Percentiles rank a stretch among this genome's conserved stretches.
Evolutionary conservation across 1,284 basidiomycete species (phyloP).

Genomic region (Coniferiporia weirii): DNA sequence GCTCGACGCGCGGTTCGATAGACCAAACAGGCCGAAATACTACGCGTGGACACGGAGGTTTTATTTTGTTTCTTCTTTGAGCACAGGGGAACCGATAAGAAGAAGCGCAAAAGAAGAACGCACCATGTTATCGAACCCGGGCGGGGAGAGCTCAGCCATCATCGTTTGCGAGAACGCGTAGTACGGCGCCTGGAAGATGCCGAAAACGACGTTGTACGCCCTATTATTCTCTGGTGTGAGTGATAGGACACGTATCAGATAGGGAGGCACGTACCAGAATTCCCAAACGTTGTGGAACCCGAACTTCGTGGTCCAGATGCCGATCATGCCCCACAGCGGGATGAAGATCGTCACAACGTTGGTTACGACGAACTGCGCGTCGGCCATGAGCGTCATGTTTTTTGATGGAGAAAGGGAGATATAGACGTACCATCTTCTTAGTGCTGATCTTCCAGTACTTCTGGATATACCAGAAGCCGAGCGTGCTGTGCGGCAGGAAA

Average conservation of each 20-base stretch:
- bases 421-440: constrained; percentile 60
- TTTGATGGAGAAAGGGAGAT: not conserved
- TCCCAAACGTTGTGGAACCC: constrained; percentile 86
- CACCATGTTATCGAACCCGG: constrained; percentile 80
- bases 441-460: constrained; percentile 69
- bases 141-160: constrained; percentile 82
- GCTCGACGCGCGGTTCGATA: constrained; percentile 77
- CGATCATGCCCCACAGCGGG: constrained; percentile 83
- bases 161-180: constrained; percentile 83
- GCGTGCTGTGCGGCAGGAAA: constrained; percentile 39
- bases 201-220: constrained; percentile 78
- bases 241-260: not conserved
- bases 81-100: no score
- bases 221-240: constrained; percentile 28
- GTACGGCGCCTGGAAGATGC: constrained; percentile 82
- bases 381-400: not conserved
- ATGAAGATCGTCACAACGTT: constrained; percentile 74
- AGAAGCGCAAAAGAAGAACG: constrained; percentile 9
- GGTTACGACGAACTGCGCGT: constrained; percentile 61
- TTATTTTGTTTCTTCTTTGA: not conserved
- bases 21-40: constrained; percentile 80
- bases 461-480: constrained; percentile 80
- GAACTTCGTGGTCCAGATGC: constrained; percentile 72
- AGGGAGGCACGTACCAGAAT: constrained; percentile 50
- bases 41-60: constrained; percentile 23